Evolutionary conservation across 2,329 filamentous ascomycete species (phyloP).

Genomic region (Lecanicillium sp.): DNA sequence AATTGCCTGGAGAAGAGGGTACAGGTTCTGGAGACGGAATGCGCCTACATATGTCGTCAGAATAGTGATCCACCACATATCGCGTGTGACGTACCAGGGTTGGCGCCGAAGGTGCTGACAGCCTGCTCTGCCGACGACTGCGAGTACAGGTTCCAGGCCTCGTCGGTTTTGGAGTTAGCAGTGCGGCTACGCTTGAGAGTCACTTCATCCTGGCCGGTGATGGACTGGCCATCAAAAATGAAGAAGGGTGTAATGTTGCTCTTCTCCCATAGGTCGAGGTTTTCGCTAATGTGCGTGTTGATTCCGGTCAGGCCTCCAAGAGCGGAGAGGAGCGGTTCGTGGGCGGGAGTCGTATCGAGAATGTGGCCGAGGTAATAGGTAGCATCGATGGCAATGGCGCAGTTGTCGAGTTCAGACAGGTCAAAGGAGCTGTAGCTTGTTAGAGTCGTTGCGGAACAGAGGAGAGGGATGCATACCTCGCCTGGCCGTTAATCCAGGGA

Average conservation of each 20-base stretch:
- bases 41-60: slow-evolving; percentile 47
- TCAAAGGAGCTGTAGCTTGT: slow-evolving; percentile 45
- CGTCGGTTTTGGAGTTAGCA: slow-evolving; percentile 64
- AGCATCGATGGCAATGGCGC: slow-evolving; percentile 79
- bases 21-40: slow-evolving; percentile 64
- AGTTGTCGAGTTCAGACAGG: slow-evolving; percentile 66
- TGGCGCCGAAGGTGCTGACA: slow-evolving; percentile 74
- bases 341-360: slow-evolving; percentile 61
- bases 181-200: slow-evolving; percentile 57
- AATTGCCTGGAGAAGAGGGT: slow-evolving; percentile 69
- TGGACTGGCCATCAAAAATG: slow-evolving; percentile 82
- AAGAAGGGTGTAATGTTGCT: slow-evolving; percentile 74
- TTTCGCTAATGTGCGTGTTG: slow-evolving; percentile 65
- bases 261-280: slow-evolving; percentile 66
- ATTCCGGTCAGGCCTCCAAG: slow-evolving; percentile 84
- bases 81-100: slow-evolving; percentile 60
- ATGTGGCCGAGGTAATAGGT: slow-evolving; percentile 80
- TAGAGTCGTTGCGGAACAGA: slow-evolving; percentile 10
- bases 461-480: slow-evolving; percentile 19
- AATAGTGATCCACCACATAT: no score
- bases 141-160: slow-evolving; percentile 85
- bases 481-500: slow-evolving; percentile 33
- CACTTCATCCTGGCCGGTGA: slow-evolving; percentile 68
- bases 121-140: slow-evolving; percentile 72
- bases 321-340: slow-evolving; percentile 84